Conservation (phyloP, 139 green algal genomes). For the Chlorella vulgaris region DNA sequence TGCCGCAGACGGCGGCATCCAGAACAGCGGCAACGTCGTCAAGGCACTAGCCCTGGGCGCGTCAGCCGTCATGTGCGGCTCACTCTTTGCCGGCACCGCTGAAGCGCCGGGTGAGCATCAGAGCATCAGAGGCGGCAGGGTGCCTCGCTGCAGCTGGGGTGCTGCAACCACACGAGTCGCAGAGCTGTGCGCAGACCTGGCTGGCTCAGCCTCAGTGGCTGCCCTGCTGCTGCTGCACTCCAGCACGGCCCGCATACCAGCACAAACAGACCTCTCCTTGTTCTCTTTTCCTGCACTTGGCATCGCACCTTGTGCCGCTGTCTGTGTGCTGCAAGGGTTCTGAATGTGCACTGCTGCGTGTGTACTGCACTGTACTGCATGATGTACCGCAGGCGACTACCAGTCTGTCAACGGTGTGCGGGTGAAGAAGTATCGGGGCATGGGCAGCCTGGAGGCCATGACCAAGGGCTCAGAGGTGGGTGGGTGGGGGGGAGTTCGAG, state of each 20-base stretch:
- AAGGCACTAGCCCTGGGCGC: constrained; percentile 97
- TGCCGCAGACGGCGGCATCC: constrained; percentile 89
- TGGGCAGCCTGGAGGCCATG: constrained; percentile 97
- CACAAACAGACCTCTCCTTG: too few species aligned
- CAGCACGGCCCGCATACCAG: too few species aligned
- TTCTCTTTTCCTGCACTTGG: too few species aligned
- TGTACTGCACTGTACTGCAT: too few species aligned
- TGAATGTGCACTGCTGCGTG: too few species aligned
- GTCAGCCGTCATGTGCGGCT: constrained; percentile 95
- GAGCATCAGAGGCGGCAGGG: too few species aligned
- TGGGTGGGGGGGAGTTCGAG: neutral
- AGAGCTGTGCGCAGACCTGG: too few species aligned
- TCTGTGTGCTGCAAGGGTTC: too few species aligned
- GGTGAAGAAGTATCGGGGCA: constrained; percentile 97
- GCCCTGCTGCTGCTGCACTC: too few species aligned
- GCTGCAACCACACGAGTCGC: neutral
- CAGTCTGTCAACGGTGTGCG: constrained; percentile 75
- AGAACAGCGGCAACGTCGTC: constrained; percentile 95
- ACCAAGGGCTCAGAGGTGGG: constrained; percentile 87
- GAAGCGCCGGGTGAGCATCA: constrained; percentile 81
- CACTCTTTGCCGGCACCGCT: constrained; percentile 92
- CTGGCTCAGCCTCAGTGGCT: too few species aligned
- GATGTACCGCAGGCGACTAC: constrained; percentile 84
- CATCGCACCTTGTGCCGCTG: too few species aligned
- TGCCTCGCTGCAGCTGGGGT: too few species aligned